Evolutionary conservation across 768 basidiomycete species (phyloP), one percentile per base, ranked within the genome.

Genomic region (Gelatoporia subvermispora): DNA sequence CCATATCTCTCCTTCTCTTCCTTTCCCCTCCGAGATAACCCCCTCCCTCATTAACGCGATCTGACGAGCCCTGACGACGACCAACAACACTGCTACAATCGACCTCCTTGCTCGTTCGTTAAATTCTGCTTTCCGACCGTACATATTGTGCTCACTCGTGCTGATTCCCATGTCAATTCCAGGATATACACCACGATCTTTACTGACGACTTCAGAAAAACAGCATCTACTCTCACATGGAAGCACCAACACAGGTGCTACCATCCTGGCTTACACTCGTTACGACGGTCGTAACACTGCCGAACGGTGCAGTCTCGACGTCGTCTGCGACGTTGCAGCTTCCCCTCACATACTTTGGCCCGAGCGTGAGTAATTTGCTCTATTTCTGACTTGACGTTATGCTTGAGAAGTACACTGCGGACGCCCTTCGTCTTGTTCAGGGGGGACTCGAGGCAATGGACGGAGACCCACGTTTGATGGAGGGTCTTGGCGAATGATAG

Each of bases 291-390:
- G 61, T 81, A 41, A 79, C 79, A 7, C 72, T 80, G 58, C 67
- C 70, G 2, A 70, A 68, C 44, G 85, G 84, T 42, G 65, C 66
- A 18, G 57, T 81, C 47, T 70, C 77, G 41, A 87, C 84, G 13
- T 70, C 73, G 37, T 81, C 79, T 21, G 72, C 68, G 25, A 68
- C 84, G 9, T 57, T 87, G 22, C 79, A 74, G 55, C 61, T 90
- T 43, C 85, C 89, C 35, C 68, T 89, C 55, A 90, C 88, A 0
- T 92, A 91, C 66, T 88, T 78, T 55, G 89, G 89, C 24, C 87
- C 89, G 45, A 82, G 83, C 64, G 88, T 90, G 61, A 77, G 87
- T 78, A 3, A 11, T 45, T 22, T 50, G 24, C 16, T 42, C 45
- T 10, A 17, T 41, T 5, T 49, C 43, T 10, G 10, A 13, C 39